Percentiles rank a stretch among this genome's conserved stretches.
phyloP scores from a whole-genome alignment of 176 grass and related monocot species.

The Avena atlantica region DNA sequence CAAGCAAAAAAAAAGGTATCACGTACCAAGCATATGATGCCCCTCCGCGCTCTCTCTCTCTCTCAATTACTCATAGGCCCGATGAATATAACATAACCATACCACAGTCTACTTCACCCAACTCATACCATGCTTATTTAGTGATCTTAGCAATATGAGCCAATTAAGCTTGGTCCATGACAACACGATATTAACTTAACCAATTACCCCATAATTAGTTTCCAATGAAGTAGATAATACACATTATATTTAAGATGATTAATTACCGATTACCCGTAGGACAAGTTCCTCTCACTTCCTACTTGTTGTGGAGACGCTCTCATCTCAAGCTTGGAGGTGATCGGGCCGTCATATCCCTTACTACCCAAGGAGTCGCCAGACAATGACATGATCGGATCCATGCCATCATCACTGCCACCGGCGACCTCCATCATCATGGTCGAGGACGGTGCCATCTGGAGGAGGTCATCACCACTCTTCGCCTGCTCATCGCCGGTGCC shows the following conservation, averaged over 20 bases:
- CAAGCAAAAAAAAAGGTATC: not conserved
- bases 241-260: not conserved
- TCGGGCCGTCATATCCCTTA: conserved; percentile 55
- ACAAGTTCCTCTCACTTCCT: conserved; percentile 71
- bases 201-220: not conserved
- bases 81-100: not conserved
- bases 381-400: conserved; percentile 68
- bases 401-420: not conserved
- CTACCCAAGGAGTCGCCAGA: conserved; percentile 56
- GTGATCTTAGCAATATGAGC: conserved; percentile 7
- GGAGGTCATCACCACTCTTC: conserved; percentile 59
- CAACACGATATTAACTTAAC: conserved; percentile 33
- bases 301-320: conserved; percentile 64
- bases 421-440: conserved; percentile 29
- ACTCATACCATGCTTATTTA: conserved; percentile 35
- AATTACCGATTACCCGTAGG: conserved; percentile 54
- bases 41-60: not conserved
- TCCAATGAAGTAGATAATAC: not conserved
- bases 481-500: conserved; percentile 50
- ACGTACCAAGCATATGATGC: not conserved
- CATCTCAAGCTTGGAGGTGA: conserved; percentile 65
- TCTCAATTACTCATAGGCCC: not conserved
- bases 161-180: conserved; percentile 34
- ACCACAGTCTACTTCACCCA: not conserved
- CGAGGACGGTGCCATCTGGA: conserved; percentile 47